phyloP scores from a whole-genome alignment of 169 alveolate genomes.

The Cryptosporidium viatorum region DNA sequence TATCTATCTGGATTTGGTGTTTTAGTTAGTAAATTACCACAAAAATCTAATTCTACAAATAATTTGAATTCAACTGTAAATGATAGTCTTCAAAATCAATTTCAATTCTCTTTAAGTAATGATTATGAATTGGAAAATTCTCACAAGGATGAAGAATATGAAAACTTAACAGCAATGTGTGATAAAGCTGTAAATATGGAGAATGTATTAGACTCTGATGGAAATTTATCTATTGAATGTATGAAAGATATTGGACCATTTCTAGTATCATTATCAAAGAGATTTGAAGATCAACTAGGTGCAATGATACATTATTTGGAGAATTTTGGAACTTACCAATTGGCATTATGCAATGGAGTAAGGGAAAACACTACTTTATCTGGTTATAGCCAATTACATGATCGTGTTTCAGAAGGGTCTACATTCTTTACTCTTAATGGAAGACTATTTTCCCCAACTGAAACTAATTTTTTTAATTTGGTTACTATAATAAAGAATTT shows the following conservation, averaged over 20 bases:
- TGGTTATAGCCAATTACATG: background rate
- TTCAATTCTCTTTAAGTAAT: background rate
- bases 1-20: slow-evolving; percentile 54
- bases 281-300: slow-evolving; percentile 50
- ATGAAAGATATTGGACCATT: slow-evolving; percentile 50
- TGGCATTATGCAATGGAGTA: slow-evolving; percentile 43
- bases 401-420: slow-evolving; percentile 34
- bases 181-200: slow-evolving; percentile 69
- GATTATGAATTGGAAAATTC: background rate
- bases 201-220: slow-evolving; percentile 42
- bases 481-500: slow-evolving; percentile 28
- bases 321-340: slow-evolving; percentile 59
- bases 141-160: slow-evolving; percentile 45
- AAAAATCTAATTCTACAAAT: background rate
- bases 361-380: slow-evolving; percentile 12
- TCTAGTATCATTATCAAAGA: slow-evolving; percentile 30
- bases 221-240: slow-evolving; percentile 22
- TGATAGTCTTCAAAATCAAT: background rate
- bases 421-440: slow-evolving; percentile 57
- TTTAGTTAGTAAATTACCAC: background rate
- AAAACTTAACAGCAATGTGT: slow-evolving; percentile 4
- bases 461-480: slow-evolving; percentile 26
- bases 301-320: slow-evolving; percentile 40
- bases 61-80: background rate
- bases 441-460: slow-evolving; percentile 48